Conservation (phyloP, 192 early-diverging fungal genomes). For the Mortierella claussenii region DNA sequence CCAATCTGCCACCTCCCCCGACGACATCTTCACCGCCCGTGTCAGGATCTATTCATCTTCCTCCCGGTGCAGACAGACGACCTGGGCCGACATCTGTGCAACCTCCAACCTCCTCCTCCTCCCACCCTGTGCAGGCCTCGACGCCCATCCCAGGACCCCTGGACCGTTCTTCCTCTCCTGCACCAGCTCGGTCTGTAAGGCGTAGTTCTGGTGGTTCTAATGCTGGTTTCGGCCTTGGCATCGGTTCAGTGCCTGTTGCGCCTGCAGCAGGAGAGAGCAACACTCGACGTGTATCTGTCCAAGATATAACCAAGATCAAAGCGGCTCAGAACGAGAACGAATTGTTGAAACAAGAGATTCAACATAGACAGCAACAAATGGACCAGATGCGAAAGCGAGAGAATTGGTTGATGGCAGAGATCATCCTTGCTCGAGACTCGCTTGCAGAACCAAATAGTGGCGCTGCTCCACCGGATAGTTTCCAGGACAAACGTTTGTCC, state of each 20-base stretch:
- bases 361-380: slow-evolving; percentile 6
- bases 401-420: slow-evolving; percentile 43
- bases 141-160: slow-evolving; percentile 46
- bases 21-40: no score
- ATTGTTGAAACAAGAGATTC: slow-evolving; percentile 12
- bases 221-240: slow-evolving; percentile 13
- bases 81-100: no score
- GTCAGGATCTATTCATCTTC: slow-evolving; percentile 4
- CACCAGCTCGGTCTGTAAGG: background rate
- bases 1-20: no score
- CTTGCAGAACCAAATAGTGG: slow-evolving; percentile 1
- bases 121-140: slow-evolving; percentile 14
- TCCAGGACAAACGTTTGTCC: slow-evolving; percentile 12
- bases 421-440: slow-evolving; percentile 14
- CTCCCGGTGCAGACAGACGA: slow-evolving; percentile 8
- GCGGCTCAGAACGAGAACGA: slow-evolving; percentile 24
- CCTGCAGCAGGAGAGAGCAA: background rate
- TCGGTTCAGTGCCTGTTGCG: slow-evolving; percentile 11
- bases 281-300: background rate
- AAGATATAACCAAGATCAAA: slow-evolving; percentile 25
- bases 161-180: slow-evolving; percentile 33
- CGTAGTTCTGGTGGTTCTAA: slow-evolving; percentile 18
- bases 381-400: slow-evolving; percentile 34
- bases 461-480: background rate
- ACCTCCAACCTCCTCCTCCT: slow-evolving; percentile 17